Evolutionary conservation across 2,329 filamentous ascomycete species (phyloP).

Genomic region (Pseudopithomyces maydicus): DNA sequence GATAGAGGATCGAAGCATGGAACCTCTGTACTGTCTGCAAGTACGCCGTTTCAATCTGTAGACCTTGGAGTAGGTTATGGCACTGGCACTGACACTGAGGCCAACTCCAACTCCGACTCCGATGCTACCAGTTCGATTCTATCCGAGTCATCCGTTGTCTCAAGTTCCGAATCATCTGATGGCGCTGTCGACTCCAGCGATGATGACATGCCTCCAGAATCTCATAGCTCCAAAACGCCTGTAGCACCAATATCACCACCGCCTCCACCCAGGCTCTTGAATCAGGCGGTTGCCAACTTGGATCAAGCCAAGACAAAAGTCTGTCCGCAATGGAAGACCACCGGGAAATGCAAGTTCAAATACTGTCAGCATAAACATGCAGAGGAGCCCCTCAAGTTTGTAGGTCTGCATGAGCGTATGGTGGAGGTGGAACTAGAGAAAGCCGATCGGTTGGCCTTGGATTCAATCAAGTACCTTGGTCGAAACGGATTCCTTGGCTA

Average conservation of each 20-base stretch:
- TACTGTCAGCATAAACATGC: conserved; percentile 34
- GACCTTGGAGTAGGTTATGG: conserved; percentile 40
- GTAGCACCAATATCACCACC: conserved; percentile 20
- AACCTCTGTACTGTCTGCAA: background rate
- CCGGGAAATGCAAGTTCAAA: conserved; percentile 33
- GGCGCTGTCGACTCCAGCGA: conserved; percentile 24
- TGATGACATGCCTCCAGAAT: conserved; percentile 45
- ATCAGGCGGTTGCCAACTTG: conserved; percentile 5
- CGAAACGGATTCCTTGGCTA: conserved; percentile 48
- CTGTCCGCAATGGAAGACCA: conserved; percentile 31
- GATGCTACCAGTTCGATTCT: conserved; percentile 20
- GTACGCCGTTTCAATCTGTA: conserved; percentile 10
- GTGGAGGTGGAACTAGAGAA: conserved; percentile 53
- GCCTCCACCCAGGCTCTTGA: conserved; percentile 20
- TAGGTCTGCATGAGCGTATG: conserved; percentile 37
- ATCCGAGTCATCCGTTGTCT: conserved; percentile 36
- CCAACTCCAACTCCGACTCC: background rate
- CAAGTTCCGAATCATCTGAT: conserved; percentile 28
- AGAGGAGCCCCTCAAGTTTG: conserved; percentile 20
- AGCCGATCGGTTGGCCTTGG: conserved; percentile 48
- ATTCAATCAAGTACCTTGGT: conserved; percentile 54
- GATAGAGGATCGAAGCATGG: conserved; percentile 34
- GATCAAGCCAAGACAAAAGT: conserved; percentile 16
- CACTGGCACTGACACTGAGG: conserved; percentile 26
- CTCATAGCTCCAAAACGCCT: conserved; percentile 43